Evolutionary conservation across 768 basidiomycete genomes (phyloP).

Genomic region (Hypholoma sublateritium): DNA sequence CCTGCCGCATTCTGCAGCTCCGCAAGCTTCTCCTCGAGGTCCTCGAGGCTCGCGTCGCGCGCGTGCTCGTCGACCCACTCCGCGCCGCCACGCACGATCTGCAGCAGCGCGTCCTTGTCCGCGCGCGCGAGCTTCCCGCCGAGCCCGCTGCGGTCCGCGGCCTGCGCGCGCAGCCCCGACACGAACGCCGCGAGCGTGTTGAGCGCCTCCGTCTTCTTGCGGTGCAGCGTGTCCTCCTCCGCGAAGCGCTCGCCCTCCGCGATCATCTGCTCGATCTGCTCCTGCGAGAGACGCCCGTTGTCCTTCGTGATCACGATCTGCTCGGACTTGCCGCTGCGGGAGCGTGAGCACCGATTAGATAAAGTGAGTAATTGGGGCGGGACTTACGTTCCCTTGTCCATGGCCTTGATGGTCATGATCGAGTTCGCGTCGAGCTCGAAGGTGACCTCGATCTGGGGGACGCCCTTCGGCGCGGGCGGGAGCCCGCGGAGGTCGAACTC

Average conservation of each 20-base stretch:
- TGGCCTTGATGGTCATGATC: constrained; percentile 79
- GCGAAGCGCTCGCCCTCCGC: constrained; percentile 48
- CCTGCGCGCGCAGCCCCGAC: constrained; percentile 76
- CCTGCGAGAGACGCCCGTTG: constrained; percentile 55
- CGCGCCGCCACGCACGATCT: constrained; percentile 62
- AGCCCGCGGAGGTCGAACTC: constrained; percentile 92
- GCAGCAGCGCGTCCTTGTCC: constrained; percentile 61
- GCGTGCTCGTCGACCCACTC: constrained; percentile 79
- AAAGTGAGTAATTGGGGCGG: constrained; percentile 34
- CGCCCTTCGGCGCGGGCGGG: constrained; percentile 84
- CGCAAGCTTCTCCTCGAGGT: constrained; percentile 75
- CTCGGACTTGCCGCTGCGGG: constrained; percentile 68
- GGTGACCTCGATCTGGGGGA: constrained; percentile 89
- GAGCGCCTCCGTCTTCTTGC: constrained; percentile 77
- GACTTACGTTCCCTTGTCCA: constrained; percentile 79
- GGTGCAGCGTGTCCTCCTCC: constrained; percentile 26
- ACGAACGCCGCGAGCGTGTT: constrained; percentile 79
- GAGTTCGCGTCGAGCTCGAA: constrained; percentile 89
- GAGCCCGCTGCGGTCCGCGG: constrained; percentile 71
- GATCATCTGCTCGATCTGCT: constrained; percentile 59
- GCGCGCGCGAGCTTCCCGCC: constrained; percentile 62
- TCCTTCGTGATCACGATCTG: constrained; percentile 69
- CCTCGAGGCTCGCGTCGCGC: constrained; percentile 62
- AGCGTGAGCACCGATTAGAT: background rate
- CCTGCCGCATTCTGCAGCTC: constrained; percentile 22